Percentiles rank a stretch among this genome's conserved stretches.
phyloP scores from a whole-genome alignment of 2,329 filamentous ascomycete genomes.

The Teratosphaeria destructans region DNA sequence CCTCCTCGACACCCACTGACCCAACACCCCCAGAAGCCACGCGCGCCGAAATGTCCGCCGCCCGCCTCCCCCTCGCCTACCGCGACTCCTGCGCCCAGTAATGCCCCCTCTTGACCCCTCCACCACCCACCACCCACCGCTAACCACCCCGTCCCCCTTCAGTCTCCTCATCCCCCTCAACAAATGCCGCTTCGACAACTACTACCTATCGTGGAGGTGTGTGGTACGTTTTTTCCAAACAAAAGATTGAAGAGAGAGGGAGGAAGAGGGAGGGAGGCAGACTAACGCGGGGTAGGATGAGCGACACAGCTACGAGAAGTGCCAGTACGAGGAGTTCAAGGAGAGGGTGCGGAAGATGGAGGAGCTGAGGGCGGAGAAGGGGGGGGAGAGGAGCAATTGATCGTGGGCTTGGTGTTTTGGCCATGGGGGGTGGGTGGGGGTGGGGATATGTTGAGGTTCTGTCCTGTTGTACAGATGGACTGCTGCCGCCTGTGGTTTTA shows the following conservation, averaged over 20 bases:
- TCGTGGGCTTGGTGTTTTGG: not conserved
- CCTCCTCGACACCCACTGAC: not conserved
- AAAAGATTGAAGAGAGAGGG: not conserved
- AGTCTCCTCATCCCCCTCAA: conserved; percentile 84
- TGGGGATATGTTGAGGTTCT: not conserved
- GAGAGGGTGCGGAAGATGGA: conserved; percentile 98
- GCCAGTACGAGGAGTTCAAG: conserved; percentile 98
- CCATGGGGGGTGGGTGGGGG: too few species aligned
- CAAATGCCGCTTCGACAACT: conserved; percentile 82
- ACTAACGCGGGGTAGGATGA: conserved; percentile 56
- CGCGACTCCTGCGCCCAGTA: conserved; percentile 82
- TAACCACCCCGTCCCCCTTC: not conserved
- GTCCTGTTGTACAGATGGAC: not conserved
- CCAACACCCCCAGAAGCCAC: conserved; percentile 51
- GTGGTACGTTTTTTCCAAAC: conserved; percentile 50
- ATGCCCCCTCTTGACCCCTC: not conserved
- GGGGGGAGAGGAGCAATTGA: conserved; percentile 73
- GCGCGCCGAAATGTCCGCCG: conserved; percentile 87
- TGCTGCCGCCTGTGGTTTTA: not conserved
- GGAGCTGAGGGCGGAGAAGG: conserved; percentile 79
- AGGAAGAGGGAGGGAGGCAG: not conserved
- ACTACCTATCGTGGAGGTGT: conserved; percentile 97
- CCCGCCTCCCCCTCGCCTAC: conserved; percentile 78
- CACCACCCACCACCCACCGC: not conserved
- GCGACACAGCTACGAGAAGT: conserved; percentile 97